phyloP scores from a whole-genome alignment of 164 flowering plant genomes.

The Annona cherimola region DNA sequence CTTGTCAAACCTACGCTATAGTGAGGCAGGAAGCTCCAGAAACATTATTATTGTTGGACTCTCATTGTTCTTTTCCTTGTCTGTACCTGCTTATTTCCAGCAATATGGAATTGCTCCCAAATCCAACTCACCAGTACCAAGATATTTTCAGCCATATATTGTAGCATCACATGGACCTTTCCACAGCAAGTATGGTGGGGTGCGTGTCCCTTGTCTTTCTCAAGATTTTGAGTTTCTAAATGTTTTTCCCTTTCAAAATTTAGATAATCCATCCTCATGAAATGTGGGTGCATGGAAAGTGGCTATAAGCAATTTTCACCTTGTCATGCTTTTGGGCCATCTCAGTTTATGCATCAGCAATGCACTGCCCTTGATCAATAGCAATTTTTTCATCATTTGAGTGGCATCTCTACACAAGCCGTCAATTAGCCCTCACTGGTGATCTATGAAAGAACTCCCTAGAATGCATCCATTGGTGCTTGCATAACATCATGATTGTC shows the following conservation, averaged over 20 bases:
- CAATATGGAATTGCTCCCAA: conserved; percentile 80
- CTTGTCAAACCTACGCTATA: conserved; percentile 85
- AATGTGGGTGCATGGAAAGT: background rate
- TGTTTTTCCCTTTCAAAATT: background rate
- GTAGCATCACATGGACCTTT: conserved; percentile 97
- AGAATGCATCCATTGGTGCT: too few species aligned
- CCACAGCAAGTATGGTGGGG: conserved; percentile 71
- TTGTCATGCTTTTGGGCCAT: background rate
- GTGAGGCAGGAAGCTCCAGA: conserved; percentile 98
- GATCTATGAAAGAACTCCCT: too few species aligned
- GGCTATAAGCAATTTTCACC: background rate
- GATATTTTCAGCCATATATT: conserved; percentile 86
- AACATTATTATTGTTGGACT: conserved; percentile 93
- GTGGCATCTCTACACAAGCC: background rate
- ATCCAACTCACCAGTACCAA: conserved; percentile 74
- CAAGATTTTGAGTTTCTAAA: background rate
- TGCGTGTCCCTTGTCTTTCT: conserved; percentile 23
- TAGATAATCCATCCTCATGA: background rate
- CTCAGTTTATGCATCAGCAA: background rate
- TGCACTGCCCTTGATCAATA: background rate
- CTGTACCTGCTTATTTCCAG: conserved; percentile 96
- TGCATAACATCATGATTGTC: too few species aligned
- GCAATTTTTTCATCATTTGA: background rate
- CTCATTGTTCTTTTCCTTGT: conserved; percentile 81
- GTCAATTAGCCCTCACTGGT: background rate